Conservation (phyloP, 495 filamentous ascomycete genomes). For the Aspergillus asperescens region DNA sequence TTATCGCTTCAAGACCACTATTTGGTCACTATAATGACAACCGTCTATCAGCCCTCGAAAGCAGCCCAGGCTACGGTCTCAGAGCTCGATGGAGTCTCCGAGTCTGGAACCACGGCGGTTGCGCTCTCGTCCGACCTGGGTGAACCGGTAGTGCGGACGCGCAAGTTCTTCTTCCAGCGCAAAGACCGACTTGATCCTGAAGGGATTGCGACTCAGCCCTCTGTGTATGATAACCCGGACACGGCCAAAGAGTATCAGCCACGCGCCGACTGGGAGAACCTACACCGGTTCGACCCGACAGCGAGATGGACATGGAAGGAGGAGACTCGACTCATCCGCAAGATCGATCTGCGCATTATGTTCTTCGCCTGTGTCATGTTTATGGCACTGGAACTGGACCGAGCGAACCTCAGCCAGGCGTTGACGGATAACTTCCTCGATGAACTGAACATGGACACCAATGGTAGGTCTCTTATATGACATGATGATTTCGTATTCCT, state of each 20-base stretch:
- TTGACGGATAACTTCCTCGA: slow-evolving; percentile 50
- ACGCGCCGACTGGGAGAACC: slow-evolving; percentile 37
- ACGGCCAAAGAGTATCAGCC: slow-evolving; percentile 49
- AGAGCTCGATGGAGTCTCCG: slow-evolving; percentile 2
- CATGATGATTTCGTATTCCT: too few relatives aligned
- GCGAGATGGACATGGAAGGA: slow-evolving; percentile 48
- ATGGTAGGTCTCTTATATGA: too few relatives aligned
- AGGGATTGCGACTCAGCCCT: slow-evolving; percentile 53
- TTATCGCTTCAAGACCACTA: not conserved
- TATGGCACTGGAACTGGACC: slow-evolving; percentile 35
- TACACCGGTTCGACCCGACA: slow-evolving; percentile 47
- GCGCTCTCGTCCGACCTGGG: slow-evolving; percentile 12
- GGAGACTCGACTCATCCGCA: slow-evolving; percentile 45
- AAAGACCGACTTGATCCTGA: slow-evolving; percentile 31
- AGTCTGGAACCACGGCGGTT: not conserved
- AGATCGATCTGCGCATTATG: slow-evolving; percentile 46
- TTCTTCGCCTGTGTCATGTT: slow-evolving; percentile 42
- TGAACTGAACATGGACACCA: slow-evolving; percentile 47
- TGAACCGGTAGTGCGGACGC: slow-evolving; percentile 11
- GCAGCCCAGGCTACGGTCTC: not conserved
- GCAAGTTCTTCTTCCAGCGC: slow-evolving; percentile 28
- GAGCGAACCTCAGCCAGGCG: slow-evolving; percentile 50
- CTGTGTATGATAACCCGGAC: slow-evolving; percentile 48
- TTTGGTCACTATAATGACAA: slow-evolving; percentile 1
- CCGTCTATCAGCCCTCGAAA: slow-evolving; percentile 9